Evolutionary conservation across 2,329 filamentous ascomycete genomes (phyloP).

Genomic region (Colletotrichum sp.): DNA sequence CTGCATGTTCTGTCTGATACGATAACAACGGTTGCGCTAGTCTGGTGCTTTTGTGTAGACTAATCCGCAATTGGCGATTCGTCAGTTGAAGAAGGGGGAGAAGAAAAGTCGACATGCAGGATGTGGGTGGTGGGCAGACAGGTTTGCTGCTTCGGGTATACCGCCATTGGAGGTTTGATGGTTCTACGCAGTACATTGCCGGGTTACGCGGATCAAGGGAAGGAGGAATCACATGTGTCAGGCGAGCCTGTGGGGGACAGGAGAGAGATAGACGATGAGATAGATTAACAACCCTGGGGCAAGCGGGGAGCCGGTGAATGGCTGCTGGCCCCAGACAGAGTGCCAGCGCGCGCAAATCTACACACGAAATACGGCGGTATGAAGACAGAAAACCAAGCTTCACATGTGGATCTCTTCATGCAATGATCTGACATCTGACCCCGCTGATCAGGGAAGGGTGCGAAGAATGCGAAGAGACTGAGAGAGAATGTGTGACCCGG

Average conservation of each 20-base stretch:
- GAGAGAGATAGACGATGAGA: not conserved
- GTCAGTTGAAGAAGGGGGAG: not conserved
- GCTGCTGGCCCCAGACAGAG: not conserved
- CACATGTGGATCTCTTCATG: constrained; percentile 10
- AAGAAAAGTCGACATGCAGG: not conserved
- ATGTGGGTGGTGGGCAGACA: not conserved
- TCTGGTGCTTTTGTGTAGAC: not conserved
- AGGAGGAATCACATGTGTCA: not conserved
- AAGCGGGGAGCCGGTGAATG: not conserved
- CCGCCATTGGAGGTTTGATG: not conserved
- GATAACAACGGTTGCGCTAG: not conserved
- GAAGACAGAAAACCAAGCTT: constrained; percentile 4
- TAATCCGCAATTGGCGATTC: not conserved
- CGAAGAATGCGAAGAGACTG: not conserved
- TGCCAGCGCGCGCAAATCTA: not conserved
- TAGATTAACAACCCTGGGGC: not conserved
- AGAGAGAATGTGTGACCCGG: not conserved
- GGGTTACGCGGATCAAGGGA: constrained; percentile 12
- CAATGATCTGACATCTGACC: constrained; percentile 17
- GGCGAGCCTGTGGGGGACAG: not conserved
- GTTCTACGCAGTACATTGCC: not conserved
- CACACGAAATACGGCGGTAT: not conserved
- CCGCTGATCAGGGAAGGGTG: not conserved
- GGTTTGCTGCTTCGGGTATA: not conserved
- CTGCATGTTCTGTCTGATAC: not conserved